Conservation (phyloP, 2,329 filamentous ascomycete genomes). For the Colletotrichum sp. region DNA sequence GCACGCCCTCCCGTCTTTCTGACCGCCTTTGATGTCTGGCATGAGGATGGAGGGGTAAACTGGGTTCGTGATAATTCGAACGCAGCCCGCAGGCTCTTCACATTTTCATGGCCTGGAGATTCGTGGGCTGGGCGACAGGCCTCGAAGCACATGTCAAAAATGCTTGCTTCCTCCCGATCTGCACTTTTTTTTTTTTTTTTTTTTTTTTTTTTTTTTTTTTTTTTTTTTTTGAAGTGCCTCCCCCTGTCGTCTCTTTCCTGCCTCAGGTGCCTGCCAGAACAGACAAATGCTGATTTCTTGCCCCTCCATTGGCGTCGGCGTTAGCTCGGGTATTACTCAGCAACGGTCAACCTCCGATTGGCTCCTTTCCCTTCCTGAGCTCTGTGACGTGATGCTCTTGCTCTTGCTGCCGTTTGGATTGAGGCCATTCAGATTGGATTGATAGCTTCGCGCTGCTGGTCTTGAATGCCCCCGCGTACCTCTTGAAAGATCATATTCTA, state of each 20-base stretch:
- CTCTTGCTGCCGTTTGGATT: not conserved
- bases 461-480: rapidly evolving
- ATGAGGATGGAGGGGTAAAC: not conserved
- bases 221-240: not conserved
- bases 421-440: not conserved
- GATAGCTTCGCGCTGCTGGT: not conserved
- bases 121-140: not conserved
- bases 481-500: rapidly evolving
- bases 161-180: not conserved
- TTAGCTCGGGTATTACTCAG: not conserved
- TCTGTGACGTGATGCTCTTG: not conserved
- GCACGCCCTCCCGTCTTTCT: conserved; percentile 12
- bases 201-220: not conserved
- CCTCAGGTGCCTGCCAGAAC: not conserved
- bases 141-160: not conserved
- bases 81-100: not conserved
- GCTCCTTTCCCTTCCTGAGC: not conserved
- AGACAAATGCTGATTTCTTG: not conserved
- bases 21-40: not conserved
- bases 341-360: not conserved
- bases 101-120: not conserved
- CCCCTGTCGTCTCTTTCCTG: not conserved
- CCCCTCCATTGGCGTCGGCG: not conserved
- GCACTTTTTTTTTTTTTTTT: too few species aligned
- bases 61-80: not conserved